Conservation (phyloP, 2,329 filamentous ascomycete species). For the Fusarium praegraminearum region DNA sequence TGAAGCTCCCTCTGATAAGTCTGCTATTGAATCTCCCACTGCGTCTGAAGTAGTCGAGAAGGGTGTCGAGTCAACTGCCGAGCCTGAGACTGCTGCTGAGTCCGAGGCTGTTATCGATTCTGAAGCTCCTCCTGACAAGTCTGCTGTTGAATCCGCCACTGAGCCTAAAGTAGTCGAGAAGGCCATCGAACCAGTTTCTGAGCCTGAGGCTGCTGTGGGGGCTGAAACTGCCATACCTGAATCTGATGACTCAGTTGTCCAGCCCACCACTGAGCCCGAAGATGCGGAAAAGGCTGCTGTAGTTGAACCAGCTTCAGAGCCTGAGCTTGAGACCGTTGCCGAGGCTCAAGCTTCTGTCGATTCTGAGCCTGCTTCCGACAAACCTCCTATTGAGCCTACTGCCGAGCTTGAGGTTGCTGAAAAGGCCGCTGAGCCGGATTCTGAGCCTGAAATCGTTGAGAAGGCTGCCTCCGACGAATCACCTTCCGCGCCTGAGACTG, state of each 20-base stretch:
- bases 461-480: not conserved
- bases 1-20: no score
- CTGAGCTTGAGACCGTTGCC: not conserved
- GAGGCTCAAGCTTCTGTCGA: not conserved
- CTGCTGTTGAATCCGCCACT: not conserved
- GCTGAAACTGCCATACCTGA: not conserved
- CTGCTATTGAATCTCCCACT: not conserved
- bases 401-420: not conserved
- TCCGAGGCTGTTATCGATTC: not conserved
- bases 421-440: not conserved
- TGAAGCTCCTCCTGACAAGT: not conserved
- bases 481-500: not conserved
- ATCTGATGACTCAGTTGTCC: not conserved
- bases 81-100: not conserved
- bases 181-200: not conserved
- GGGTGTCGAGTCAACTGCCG: not conserved
- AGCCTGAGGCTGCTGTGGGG: not conserved
- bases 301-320: not conserved
- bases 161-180: not conserved
- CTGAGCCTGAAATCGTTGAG: not conserved
- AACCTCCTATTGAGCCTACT: not conserved
- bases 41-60: not conserved
- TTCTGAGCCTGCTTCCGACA: not conserved
- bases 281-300: not conserved
- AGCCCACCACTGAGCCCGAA: not conserved